phyloP scores from a whole-genome alignment of 768 basidiomycete species.

The Candolleomyces aberdarensis region DNA sequence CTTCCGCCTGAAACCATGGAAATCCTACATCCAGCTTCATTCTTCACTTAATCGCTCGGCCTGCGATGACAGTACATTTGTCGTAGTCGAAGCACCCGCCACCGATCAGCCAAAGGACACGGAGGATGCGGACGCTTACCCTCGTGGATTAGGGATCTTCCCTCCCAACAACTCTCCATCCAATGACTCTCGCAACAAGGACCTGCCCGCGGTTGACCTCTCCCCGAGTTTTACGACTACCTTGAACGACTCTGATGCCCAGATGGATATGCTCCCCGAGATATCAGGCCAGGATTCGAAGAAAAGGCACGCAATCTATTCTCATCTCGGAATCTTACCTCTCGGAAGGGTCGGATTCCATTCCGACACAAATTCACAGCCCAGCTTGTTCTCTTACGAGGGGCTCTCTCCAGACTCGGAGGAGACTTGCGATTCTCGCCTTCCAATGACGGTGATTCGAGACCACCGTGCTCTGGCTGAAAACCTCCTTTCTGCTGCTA shows the following conservation, averaged over 20 bases:
- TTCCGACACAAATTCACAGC: neutral
- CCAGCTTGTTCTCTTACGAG: neutral
- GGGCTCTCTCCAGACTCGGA: neutral
- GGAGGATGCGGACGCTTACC: too few relatives aligned
- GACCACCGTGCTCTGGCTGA: neutral
- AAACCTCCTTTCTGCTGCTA: neutral
- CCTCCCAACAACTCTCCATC: neutral
- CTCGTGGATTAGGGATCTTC: too few relatives aligned
- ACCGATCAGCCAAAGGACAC: too few relatives aligned
- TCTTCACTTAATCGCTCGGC: too few relatives aligned
- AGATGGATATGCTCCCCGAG: neutral
- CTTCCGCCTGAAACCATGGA: constrained; percentile 10
- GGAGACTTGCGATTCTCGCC: neutral
- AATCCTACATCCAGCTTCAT: neutral
- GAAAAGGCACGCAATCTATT: constrained; percentile 39
- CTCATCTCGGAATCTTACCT: constrained; percentile 25
- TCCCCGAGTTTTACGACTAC: neutral
- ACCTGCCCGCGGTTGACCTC: neutral
- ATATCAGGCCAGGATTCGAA: constrained; percentile 2
- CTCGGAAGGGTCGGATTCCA: constrained; percentile 6
- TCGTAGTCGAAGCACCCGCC: too few relatives aligned
- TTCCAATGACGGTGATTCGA: neutral
- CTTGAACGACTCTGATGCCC: neutral
- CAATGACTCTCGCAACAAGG: neutral
- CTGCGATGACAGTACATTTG: too few relatives aligned